Percentiles rank a stretch among this genome's conserved stretches.
Evolutionary conservation across 495 filamentous ascomycete species (phyloP).

Genomic region (Penicillium steckii): DNA sequence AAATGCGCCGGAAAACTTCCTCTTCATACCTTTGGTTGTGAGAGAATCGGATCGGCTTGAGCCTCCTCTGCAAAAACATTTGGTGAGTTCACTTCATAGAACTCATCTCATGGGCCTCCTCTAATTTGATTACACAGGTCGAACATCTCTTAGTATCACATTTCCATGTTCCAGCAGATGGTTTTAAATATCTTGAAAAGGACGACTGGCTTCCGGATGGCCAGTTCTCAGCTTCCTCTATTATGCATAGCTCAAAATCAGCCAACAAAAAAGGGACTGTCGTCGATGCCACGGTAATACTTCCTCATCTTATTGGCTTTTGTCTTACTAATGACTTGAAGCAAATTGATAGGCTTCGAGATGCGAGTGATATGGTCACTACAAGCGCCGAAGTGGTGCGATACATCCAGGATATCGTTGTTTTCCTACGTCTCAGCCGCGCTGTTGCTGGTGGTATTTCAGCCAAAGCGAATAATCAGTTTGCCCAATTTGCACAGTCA

Average conservation of each 20-base stretch:
- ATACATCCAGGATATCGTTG: conserved; percentile 81
- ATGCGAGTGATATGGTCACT: conserved; percentile 37
- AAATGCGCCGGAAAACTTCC: conserved; percentile 73
- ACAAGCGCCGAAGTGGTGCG: conserved; percentile 65
- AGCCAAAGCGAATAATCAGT: conserved; percentile 73
- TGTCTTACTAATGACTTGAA: conserved; percentile 11
- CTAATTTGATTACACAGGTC: conserved; percentile 46
- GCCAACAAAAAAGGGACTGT: conserved; percentile 11
- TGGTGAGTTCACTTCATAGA: conserved; percentile 35
- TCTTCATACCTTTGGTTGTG: conserved; percentile 72
- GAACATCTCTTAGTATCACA: conserved; percentile 89
- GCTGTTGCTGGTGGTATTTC: conserved; percentile 77
- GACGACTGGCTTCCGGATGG: conserved; percentile 47
- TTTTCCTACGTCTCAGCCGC: conserved; percentile 83
- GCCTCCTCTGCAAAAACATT: conserved; percentile 42
- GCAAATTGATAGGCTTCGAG: conserved; percentile 43
- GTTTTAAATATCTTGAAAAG: conserved; percentile 69
- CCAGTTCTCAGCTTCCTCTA: conserved; percentile 43
- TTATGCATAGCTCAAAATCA: conserved; percentile 36
- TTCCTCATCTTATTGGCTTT: background rate
- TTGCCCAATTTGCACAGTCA: conserved; percentile 62
- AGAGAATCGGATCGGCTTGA: conserved; percentile 26
- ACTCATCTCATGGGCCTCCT: background rate
- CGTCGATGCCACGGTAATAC: conserved; percentile 25
- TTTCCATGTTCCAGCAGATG: conserved; percentile 72